Conservation (phyloP, 805 yeast species). For the Suhomyces emberorum region DNA sequence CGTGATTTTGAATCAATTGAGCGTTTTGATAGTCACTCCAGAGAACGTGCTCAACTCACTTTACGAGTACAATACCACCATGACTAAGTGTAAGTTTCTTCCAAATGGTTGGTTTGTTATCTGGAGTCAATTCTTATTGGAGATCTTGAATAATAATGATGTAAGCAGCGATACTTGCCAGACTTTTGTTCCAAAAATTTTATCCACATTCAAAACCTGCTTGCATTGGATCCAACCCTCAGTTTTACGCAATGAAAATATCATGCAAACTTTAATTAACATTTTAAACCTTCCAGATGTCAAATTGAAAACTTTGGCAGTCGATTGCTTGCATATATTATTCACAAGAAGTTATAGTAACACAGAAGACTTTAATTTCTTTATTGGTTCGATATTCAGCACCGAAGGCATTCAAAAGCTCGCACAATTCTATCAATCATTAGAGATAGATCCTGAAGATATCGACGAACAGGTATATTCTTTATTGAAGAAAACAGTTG, state of each 20-base stretch:
- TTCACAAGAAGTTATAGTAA: slow-evolving; percentile 73
- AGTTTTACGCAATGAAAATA: slow-evolving; percentile 62
- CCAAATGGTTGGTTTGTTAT: slow-evolving; percentile 82
- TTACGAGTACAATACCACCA: slow-evolving; percentile 63
- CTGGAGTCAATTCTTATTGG: slow-evolving; percentile 52
- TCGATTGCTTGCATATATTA: slow-evolving; percentile 86
- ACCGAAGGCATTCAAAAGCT: slow-evolving; percentile 72
- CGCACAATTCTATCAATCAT: slow-evolving; percentile 56
- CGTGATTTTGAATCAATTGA: slow-evolving; percentile 71
- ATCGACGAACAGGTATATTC: slow-evolving; percentile 80
- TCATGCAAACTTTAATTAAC: slow-evolving; percentile 59
- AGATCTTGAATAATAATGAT: slow-evolving; percentile 30
- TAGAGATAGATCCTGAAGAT: slow-evolving; percentile 63
- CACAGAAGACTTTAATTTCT: slow-evolving; percentile 66
- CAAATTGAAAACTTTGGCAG: slow-evolving; percentile 73
- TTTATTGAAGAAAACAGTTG: slow-evolving; percentile 83
- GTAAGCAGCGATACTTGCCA: slow-evolving; percentile 25
- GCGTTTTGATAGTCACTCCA: slow-evolving; percentile 81
- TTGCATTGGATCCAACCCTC: slow-evolving; percentile 87
- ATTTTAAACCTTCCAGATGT: slow-evolving; percentile 59
- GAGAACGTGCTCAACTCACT: slow-evolving; percentile 56
- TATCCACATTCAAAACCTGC: slow-evolving; percentile 85
- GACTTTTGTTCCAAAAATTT: slow-evolving; percentile 57
- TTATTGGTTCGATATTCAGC: slow-evolving; percentile 76
- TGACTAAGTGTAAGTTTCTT: slow-evolving; percentile 62